phyloP scores from a whole-genome alignment of 2,329 filamentous ascomycete species.

The Juglanconis sp. region DNA sequence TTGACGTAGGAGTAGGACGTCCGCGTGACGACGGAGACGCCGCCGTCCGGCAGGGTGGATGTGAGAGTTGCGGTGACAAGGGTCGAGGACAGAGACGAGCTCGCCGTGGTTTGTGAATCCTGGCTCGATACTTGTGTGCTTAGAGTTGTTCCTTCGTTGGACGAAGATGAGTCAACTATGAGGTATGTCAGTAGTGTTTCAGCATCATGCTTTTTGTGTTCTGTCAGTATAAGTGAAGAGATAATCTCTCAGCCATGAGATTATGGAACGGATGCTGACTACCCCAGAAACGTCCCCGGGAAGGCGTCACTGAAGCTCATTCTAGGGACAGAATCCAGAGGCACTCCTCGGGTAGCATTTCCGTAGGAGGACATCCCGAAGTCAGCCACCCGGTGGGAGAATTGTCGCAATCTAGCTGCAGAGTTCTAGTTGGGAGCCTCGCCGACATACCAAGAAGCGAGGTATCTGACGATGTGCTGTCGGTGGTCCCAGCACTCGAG shows the following conservation, averaged over 20 bases:
- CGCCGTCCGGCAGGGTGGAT: conserved; percentile 44
- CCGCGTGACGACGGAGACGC: conserved; percentile 43
- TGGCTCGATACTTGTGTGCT: conserved; percentile 11
- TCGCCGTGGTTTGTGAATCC: conserved; percentile 14
- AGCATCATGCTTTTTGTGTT: background rate
- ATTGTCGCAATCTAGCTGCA: background rate
- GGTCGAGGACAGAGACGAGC: conserved; percentile 31
- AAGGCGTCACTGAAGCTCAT: background rate
- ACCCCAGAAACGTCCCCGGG: background rate
- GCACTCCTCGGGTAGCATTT: background rate
- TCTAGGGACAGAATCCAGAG: background rate
- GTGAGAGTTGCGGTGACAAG: conserved; percentile 37
- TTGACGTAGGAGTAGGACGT: conserved; percentile 47
- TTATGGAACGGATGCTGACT: too few relatives aligned
- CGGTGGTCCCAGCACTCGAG: background rate
- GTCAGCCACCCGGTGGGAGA: background rate
- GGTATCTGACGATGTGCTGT: conserved; percentile 7
- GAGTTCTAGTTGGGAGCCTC: background rate
- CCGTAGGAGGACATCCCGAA: background rate
- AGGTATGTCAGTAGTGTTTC: background rate
- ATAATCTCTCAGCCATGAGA: background rate
- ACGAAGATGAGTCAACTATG: background rate
- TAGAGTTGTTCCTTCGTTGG: conserved; percentile 7
- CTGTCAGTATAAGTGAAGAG: background rate
- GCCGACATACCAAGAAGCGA: conserved; percentile 11